phyloP scores from a whole-genome alignment of 2,329 filamentous ascomycete genomes.

The Calonectria pseudoturangicola region DNA sequence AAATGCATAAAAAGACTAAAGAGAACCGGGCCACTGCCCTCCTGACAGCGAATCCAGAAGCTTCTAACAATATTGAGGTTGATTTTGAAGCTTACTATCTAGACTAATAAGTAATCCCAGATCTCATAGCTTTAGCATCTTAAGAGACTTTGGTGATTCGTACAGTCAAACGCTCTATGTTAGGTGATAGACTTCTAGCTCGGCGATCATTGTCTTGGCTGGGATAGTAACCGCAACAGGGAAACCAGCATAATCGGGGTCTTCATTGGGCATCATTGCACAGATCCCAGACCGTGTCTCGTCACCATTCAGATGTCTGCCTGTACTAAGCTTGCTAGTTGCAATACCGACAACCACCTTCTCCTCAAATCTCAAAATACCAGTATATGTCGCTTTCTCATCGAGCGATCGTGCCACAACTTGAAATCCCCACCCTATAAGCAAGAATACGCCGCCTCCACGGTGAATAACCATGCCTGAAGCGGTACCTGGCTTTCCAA shows the following conservation, averaged over 20 bases:
- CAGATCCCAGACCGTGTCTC: background rate
- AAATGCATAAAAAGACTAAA: too few species aligned
- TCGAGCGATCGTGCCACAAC: background rate
- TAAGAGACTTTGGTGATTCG: too few species aligned
- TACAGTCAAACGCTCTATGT: too few species aligned
- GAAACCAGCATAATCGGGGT: conserved; percentile 22
- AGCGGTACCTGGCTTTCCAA: conserved; percentile 56
- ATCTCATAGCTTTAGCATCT: too few species aligned
- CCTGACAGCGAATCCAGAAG: too few species aligned
- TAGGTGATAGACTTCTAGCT: background rate
- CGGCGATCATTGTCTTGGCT: conserved; percentile 26
- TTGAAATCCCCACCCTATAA: conserved; percentile 45
- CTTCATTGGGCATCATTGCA: conserved; percentile 4
- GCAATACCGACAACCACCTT: background rate
- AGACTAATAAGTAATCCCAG: too few species aligned
- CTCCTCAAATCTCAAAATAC: conserved; percentile 1
- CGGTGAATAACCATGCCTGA: conserved; percentile 55
- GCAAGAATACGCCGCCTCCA: conserved; percentile 48
- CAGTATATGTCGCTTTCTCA: background rate
- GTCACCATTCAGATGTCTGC: background rate
- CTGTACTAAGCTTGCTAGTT: background rate
- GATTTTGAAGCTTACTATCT: too few species aligned
- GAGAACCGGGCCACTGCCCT: too few species aligned
- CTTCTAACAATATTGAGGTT: too few species aligned
- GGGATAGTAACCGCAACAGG: conserved; percentile 19